These are phyloP conservation scores for Cylindrotheca fusiformis DNA, from an alignment of 108 stramenopile genomes.

Conservation along the genomic window DNA sequence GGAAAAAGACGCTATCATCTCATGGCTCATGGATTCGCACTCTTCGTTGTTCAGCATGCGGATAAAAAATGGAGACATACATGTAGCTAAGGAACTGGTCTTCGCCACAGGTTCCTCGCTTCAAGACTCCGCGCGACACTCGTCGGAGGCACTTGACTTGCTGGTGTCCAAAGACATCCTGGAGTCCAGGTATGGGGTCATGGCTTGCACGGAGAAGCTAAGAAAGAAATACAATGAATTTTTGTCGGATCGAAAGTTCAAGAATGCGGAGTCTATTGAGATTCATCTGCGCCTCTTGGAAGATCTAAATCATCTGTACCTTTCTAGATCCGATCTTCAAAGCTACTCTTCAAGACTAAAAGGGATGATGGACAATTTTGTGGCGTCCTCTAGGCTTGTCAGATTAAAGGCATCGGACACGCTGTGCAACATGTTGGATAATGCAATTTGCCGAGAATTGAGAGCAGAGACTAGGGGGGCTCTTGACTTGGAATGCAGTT, in stretches of 20 bases:
- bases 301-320: not conserved
- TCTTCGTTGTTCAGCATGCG: not conserved
- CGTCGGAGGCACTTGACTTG: not conserved
- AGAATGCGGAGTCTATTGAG: not conserved
- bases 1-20: not conserved
- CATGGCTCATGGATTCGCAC: not conserved
- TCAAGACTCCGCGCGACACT: not conserved
- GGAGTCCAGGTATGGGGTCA: not conserved
- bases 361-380: too few species aligned
- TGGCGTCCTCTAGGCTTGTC: too few species aligned
- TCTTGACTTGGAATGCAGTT: too few species aligned
- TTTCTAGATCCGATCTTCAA: too few species aligned
- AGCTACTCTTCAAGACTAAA: too few species aligned
- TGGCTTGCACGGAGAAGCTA: not conserved
- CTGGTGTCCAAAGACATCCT: not conserved
- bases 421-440: too few species aligned
- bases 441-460: too few species aligned
- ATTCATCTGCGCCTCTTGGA: not conserved
- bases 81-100: not conserved
- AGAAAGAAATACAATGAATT: not conserved
- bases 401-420: too few species aligned
- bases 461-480: too few species aligned
- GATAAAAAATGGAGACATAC: not conserved
- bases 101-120: not conserved
- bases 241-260: too few species aligned